These are phyloP conservation scores for Tilletia walkeri DNA, from an alignment of 1,284 basidiomycete genomes.

Conservation along the genomic window DNA sequence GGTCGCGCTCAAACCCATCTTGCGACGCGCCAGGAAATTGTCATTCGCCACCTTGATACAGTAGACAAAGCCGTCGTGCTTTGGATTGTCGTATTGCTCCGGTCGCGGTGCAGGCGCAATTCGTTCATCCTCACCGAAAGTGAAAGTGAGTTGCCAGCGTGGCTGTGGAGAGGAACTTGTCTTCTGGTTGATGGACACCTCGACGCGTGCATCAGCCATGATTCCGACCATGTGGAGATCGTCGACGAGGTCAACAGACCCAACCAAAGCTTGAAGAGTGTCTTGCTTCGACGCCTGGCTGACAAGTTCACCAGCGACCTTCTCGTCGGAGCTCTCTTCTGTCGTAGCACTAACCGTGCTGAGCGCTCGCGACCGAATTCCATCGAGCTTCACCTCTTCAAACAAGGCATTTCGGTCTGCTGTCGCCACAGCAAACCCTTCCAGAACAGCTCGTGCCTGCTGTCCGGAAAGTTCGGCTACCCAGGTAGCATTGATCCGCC, in stretches of 20 bases:
- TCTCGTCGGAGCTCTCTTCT: neutral
- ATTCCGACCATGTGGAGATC: conserved; percentile 19
- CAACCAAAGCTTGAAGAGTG: neutral
- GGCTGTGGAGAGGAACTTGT: neutral
- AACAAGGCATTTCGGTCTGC: neutral
- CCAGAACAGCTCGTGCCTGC: neutral
- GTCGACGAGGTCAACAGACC: conserved; percentile 11
- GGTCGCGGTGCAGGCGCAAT: neutral
- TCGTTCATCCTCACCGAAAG: neutral
- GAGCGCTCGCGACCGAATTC: neutral
- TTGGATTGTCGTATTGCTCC: conserved; percentile 15
- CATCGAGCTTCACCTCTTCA: neutral
- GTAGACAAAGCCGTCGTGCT: conserved; percentile 25
- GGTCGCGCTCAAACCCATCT: neutral
- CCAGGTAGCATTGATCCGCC: neutral
- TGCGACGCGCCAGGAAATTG: conserved; percentile 24
- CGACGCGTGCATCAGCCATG: conserved; percentile 18
- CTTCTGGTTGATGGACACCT: neutral
- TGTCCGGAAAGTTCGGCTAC: neutral
- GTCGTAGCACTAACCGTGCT: neutral
- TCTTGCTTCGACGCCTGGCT: neutral
- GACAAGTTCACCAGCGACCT: neutral
- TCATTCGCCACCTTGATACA: conserved; percentile 22
- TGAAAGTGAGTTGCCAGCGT: neutral
- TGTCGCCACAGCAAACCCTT: neutral